These are phyloP conservation scores for Fraxinus baroniana DNA, from an alignment of 305 asterid genomes.

Conservation along the genomic window DNA sequence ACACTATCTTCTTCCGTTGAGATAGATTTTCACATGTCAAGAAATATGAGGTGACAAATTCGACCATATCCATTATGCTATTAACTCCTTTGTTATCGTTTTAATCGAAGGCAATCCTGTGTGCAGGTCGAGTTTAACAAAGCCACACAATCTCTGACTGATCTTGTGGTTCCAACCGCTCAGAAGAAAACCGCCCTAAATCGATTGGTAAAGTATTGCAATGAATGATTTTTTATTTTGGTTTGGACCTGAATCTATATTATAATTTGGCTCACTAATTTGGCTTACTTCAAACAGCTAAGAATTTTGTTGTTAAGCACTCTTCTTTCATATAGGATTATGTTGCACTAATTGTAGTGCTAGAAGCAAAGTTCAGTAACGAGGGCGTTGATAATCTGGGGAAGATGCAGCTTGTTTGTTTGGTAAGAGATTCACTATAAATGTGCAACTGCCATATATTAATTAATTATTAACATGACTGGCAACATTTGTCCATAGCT, in stretches of 20 bases:
- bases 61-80: conserved; percentile 1
- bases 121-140: conserved; percentile 93
- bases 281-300: conserved; percentile 4
- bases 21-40: conserved; percentile 92
- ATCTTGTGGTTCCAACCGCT: conserved; percentile 73
- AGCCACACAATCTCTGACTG: conserved; percentile 93
- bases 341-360: conserved; percentile 77
- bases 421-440: conserved; percentile 46
- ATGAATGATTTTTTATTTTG: conserved; percentile 12
- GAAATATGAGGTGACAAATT: conserved; percentile 77
- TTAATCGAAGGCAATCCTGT: conserved; percentile 15
- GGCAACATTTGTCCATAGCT: background rate
- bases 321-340: conserved; percentile 61
- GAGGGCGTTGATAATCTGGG: conserved; percentile 79
- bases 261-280: background rate
- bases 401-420: conserved; percentile 94
- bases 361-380: conserved; percentile 84
- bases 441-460: background rate
- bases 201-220: conserved; percentile 74
- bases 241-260: conserved; percentile 8
- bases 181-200: conserved; percentile 78
- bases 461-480: background rate
- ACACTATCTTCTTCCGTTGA: conserved; percentile 73
- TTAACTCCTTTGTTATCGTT: conserved; percentile 9
- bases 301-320: conserved; percentile 1